A percentile compares a stretch with the other conserved stretches of the same genome.
Evolutionary conservation across 2,329 filamentous ascomycete genomes (phyloP).

Genomic region (Paracoccidioides lutzii): DNA sequence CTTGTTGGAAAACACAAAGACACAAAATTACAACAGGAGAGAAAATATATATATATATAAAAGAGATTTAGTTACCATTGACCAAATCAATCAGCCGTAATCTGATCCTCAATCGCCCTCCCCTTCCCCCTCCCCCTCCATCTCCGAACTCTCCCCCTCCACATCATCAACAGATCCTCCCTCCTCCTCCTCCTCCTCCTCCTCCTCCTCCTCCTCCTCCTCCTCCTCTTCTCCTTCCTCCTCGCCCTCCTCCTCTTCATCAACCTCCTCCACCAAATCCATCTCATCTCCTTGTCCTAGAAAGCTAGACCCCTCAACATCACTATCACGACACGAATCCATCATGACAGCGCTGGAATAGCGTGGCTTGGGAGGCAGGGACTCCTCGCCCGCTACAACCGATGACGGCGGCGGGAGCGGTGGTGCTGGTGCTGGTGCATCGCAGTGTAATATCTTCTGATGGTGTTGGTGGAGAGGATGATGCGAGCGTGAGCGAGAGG

Average conservation of each 20-base stretch:
- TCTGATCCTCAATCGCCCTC: constrained; percentile 14
- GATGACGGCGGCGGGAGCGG: not conserved
- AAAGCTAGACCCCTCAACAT: constrained; percentile 12
- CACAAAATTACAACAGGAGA: no score
- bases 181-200: not conserved
- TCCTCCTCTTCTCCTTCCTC: not conserved
- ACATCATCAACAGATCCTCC: constrained; percentile 22
- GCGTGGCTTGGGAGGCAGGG: constrained; percentile 5
- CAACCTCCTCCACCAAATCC: constrained; percentile 13
- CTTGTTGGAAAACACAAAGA: no score
- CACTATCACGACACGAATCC: not conserved
- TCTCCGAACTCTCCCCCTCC: constrained; percentile 21
- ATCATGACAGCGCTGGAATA: constrained; percentile 13
- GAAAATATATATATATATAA: no score
- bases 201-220: not conserved
- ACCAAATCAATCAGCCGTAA: not conserved
- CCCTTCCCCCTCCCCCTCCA: constrained; percentile 13
- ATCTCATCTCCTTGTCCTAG: constrained; percentile 16
- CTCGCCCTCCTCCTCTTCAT: no score
- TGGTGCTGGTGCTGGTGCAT: not conserved
- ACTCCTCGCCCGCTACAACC: not conserved
- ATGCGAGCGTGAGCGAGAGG: no score
- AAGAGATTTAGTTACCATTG: no score
- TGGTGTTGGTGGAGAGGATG: not conserved
- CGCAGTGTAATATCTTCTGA: not conserved